These are phyloP conservation scores for Apophysomyces elegans DNA, from an alignment of 371 early-diverging fungal genomes.

Conservation along the genomic window DNA sequence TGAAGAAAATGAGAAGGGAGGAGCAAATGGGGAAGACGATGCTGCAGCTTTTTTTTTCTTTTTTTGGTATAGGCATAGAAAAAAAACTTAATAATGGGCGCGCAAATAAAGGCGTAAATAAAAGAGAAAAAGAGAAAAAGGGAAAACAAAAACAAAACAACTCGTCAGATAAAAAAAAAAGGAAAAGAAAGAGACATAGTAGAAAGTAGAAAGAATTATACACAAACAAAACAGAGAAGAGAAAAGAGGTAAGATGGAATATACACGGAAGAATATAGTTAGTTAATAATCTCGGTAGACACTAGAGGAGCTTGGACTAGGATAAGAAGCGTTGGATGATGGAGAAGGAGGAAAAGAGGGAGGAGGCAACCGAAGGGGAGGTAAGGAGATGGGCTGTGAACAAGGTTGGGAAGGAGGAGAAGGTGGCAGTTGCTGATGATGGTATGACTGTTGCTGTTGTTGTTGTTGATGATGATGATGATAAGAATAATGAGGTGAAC, in stretches of 20 bases:
- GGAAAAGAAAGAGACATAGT: background rate
- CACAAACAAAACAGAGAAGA: background rate
- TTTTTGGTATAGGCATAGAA: background rate
- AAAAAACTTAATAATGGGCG: background rate
- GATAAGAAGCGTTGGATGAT: slow-evolving; percentile 35
- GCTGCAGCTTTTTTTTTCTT: slow-evolving; percentile 5
- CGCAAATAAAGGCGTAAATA: slow-evolving; percentile 2
- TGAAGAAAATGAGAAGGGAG: slow-evolving; percentile 23
- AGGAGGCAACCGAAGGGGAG: slow-evolving; percentile 37
- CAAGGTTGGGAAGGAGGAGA: slow-evolving; percentile 10
- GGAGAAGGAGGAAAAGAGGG: slow-evolving; percentile 31
- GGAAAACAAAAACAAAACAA: slow-evolving; percentile 5
- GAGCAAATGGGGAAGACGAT: slow-evolving; percentile 15
- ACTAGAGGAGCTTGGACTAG: slow-evolving; percentile 32
- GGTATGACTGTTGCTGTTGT: slow-evolving; percentile 5
- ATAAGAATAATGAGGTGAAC: slow-evolving; percentile 22
- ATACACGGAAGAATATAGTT: slow-evolving; percentile 17
- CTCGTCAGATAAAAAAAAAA: background rate
- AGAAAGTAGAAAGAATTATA: slow-evolving; percentile 2
- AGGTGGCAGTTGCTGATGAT: slow-evolving; percentile 1
- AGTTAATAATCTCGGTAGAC: slow-evolving; percentile 8
- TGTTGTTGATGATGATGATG: too few species aligned
- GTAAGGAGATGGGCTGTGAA: slow-evolving; percentile 23
- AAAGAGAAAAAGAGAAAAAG: background rate
- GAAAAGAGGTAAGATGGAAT: background rate